These are phyloP conservation scores for Triticum turgidum DNA, from an alignment of 176 grass and related monocot species.

Conservation along the genomic window DNA sequence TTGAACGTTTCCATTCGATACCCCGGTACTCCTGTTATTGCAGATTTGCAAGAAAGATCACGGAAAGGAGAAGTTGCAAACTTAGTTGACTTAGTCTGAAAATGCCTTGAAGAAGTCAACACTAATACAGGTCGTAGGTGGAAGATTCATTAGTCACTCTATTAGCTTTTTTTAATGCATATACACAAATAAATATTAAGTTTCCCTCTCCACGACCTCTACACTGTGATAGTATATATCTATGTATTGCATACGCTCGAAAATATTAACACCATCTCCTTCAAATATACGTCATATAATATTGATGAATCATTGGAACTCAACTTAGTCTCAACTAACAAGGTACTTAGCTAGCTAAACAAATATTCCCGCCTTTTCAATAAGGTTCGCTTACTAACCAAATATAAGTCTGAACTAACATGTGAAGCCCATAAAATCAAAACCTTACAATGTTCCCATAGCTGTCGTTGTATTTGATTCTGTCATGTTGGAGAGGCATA, in stretches of 20 bases:
- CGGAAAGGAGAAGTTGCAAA: neutral
- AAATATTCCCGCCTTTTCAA: no score
- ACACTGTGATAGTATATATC: neutral
- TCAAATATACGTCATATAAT: no score
- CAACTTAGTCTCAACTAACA: no score
- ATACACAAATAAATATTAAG: no score
- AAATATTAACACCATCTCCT: no score
- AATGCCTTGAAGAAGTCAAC: neutral
- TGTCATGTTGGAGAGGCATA: slow-evolving; percentile 22
- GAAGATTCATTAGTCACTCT: neutral
- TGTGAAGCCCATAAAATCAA: neutral
- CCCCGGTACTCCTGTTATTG: neutral
- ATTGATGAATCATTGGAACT: no score
- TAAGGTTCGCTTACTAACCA: no score
- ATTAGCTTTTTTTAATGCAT: neutral
- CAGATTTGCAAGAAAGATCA: neutral
- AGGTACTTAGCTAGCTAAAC: no score
- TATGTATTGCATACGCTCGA: neutral
- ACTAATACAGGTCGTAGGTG: neutral
- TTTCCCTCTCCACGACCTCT: neutral
- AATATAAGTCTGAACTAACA: neutral
- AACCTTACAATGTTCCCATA: slow-evolving; percentile 58
- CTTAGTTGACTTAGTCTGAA: neutral
- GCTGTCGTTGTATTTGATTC: neutral
- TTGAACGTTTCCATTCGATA: neutral